Conservation (phyloP, 345 rosid species). For the Triadica sebifera region DNA sequence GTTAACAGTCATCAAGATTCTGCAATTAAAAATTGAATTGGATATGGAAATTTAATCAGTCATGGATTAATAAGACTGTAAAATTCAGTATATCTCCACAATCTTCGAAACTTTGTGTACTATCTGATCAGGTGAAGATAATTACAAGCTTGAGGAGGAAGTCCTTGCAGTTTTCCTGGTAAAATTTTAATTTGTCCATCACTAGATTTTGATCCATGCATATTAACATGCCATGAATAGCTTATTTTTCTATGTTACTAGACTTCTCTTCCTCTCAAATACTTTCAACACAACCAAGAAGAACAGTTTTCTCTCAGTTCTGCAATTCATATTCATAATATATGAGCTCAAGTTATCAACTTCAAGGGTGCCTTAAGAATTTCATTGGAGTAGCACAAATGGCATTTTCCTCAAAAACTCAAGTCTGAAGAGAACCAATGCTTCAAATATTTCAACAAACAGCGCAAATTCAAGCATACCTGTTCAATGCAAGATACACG, state of each 20-base stretch:
- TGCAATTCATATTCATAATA: neutral
- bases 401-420: neutral
- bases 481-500: conserved; percentile 84
- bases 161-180: neutral
- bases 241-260: neutral
- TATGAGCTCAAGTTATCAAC: neutral
- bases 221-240: neutral
- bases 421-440: neutral
- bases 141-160: neutral
- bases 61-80: neutral
- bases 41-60: too few relatives aligned
- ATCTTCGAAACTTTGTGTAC: too few relatives aligned
- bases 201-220: neutral
- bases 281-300: neutral
- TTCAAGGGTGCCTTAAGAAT: neutral
- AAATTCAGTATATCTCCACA: neutral
- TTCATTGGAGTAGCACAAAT: neutral
- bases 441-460: neutral
- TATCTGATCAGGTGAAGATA: neutral
- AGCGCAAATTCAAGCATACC: conserved; percentile 35
- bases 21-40: neutral
- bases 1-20: neutral
- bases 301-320: neutral
- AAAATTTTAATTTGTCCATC: neutral
- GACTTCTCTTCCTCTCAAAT: neutral